Evolutionary conservation across 73 alveolate species (phyloP).

Genomic region (Paramecium pentaurelia): DNA sequence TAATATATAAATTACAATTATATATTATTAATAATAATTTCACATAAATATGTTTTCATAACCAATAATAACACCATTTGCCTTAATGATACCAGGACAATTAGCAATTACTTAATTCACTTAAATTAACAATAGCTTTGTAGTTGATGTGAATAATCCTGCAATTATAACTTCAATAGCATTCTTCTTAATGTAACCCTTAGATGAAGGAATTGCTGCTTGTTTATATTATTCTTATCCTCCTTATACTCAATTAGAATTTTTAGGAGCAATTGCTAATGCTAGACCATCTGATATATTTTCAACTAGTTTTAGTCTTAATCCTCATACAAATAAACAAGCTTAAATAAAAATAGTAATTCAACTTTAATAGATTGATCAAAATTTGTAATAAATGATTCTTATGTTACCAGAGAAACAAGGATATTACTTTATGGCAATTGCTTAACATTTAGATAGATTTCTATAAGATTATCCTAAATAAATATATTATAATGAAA

Average conservation of each 20-base stretch:
- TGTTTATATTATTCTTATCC: conserved; percentile 84
- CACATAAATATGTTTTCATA: not conserved
- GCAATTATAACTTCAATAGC: conserved; percentile 68
- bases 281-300: conserved; percentile 94
- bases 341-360: conserved; percentile 77
- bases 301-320: conserved; percentile 91
- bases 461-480: conserved; percentile 84
- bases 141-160: conserved; percentile 71
- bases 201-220: conserved; percentile 82
- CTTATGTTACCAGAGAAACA: conserved; percentile 74
- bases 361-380: conserved; percentile 77
- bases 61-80: conserved; percentile 51
- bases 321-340: conserved; percentile 82
- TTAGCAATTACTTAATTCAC: conserved; percentile 57
- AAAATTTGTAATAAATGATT: conserved; percentile 68
- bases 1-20: not conserved
- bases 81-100: conserved; percentile 68
- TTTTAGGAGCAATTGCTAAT: conserved; percentile 94
- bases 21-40: not conserved
- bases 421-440: conserved; percentile 84
- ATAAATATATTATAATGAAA: conserved; percentile 59
- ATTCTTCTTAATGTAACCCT: conserved; percentile 72
- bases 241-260: conserved; percentile 84
- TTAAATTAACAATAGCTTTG: conserved; percentile 50
- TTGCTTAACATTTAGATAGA: conserved; percentile 84